Evolutionary conservation across 306 rosid species (phyloP).

Genomic region (Citrullus mucosospermus): DNA sequence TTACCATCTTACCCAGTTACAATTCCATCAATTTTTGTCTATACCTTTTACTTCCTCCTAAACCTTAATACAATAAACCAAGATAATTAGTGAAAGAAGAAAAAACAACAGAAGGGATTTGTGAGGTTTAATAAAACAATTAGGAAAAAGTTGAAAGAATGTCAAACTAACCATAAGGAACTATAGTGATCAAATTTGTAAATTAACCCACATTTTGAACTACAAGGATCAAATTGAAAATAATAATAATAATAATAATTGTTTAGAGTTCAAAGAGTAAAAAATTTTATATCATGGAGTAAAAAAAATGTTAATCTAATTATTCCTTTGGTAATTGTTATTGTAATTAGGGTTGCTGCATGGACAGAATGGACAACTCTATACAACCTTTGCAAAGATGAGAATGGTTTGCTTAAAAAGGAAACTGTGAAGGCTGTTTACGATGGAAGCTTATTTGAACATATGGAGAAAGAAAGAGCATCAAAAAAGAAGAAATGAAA

Average conservation of each 20-base stretch:
- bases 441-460: constrained; percentile 74
- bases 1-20: background rate
- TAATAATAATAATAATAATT: too few species aligned
- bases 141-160: too few species aligned
- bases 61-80: too few species aligned
- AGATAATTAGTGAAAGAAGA: too few species aligned
- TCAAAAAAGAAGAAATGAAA: constrained; percentile 21
- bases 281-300: too few species aligned
- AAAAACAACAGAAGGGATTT: too few species aligned
- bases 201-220: too few species aligned
- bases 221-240: too few species aligned
- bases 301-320: background rate
- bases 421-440: constrained; percentile 45
- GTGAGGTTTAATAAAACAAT: too few species aligned
- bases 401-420: constrained; percentile 49
- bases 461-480: constrained; percentile 33
- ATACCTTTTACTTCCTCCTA: background rate
- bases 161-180: too few species aligned
- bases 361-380: constrained; percentile 53
- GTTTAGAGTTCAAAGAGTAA: too few species aligned
- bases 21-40: background rate
- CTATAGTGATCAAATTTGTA: too few species aligned
- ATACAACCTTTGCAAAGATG: constrained; percentile 59
- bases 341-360: constrained; percentile 30
- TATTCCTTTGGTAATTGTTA: background rate